Evolutionary conservation across 176 grass and related monocot species (phyloP).

Genomic region (Paspalum notatum): DNA sequence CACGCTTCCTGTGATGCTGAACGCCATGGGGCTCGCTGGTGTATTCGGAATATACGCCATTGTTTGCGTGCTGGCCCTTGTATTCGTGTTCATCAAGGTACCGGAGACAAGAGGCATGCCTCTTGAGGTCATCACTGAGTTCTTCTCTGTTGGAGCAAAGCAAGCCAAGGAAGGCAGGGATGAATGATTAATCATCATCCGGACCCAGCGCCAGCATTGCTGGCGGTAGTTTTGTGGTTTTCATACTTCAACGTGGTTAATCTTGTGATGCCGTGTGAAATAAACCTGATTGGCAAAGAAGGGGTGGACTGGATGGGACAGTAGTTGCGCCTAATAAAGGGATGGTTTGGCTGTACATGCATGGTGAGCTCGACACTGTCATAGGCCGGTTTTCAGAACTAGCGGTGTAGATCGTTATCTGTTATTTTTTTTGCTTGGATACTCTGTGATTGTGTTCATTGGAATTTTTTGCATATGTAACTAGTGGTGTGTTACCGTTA

Average conservation of each 20-base stretch:
- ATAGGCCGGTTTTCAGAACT: slow-evolving; percentile 26
- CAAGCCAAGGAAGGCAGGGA: slow-evolving; percentile 53
- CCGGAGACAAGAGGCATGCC: slow-evolving; percentile 96
- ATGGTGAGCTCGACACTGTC: slow-evolving; percentile 24
- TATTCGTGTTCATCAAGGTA: slow-evolving; percentile 84
- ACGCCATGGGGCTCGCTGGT: slow-evolving; percentile 72
- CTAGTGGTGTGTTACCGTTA: slow-evolving; percentile 32
- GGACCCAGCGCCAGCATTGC: background rate
- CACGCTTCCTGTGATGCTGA: slow-evolving; percentile 80
- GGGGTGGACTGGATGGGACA: background rate
- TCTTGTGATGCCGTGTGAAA: slow-evolving; percentile 31
- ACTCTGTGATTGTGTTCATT: slow-evolving; percentile 30
- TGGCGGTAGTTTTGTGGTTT: slow-evolving; percentile 40
- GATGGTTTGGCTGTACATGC: slow-evolving; percentile 36
- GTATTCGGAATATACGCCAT: slow-evolving; percentile 87
- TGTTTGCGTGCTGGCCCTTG: slow-evolving; percentile 56
- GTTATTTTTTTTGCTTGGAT: slow-evolving; percentile 39
- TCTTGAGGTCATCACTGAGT: slow-evolving; percentile 89
- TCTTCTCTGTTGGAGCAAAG: slow-evolving; percentile 88
- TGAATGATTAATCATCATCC: slow-evolving; percentile 49
- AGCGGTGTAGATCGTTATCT: slow-evolving; percentile 38
- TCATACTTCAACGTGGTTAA: background rate
- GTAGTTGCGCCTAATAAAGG: slow-evolving; percentile 40
- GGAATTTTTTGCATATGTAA: slow-evolving; percentile 37
- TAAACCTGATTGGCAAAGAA: slow-evolving; percentile 3